Evolutionary conservation across 148 eudicot species (phyloP).

Genomic region (Spergularia marina): DNA sequence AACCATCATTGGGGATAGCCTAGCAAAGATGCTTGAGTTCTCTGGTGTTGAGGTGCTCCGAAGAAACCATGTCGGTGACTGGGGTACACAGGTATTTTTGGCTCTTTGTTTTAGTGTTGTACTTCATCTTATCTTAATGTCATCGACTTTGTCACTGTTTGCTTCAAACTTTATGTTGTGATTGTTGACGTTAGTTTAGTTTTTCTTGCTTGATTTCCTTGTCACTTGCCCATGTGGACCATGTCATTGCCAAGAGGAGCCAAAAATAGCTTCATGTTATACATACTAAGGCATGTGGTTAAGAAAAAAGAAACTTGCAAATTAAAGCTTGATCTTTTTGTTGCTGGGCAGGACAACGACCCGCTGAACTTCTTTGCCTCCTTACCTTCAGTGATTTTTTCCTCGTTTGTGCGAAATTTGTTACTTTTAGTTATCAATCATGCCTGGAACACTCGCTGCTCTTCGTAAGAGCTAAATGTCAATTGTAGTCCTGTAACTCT

Average conservation of each 20-base stretch:
- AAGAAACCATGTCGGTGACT: conserved; percentile 94
- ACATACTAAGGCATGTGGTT: too few relatives aligned
- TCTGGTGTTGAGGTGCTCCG: conserved; percentile 78
- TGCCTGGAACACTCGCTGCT: not conserved
- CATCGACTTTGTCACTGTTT: not conserved
- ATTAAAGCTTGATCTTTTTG: too few relatives aligned
- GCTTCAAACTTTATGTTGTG: not conserved
- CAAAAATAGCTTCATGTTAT: too few relatives aligned
- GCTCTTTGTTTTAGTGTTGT: conserved; percentile 4
- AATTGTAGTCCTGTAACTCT: not conserved
- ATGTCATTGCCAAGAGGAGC: too few relatives aligned
- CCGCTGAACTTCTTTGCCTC: too few relatives aligned
- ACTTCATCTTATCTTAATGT: not conserved
- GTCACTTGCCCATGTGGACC: too few relatives aligned
- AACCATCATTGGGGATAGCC: conserved; percentile 82
- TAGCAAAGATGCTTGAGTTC: conserved; percentile 86
- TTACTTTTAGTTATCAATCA: not conserved
- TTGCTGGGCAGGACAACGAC: too few relatives aligned
- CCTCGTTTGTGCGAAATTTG: too few relatives aligned
- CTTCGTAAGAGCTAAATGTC: not conserved
- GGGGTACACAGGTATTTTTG: conserved; percentile 85
- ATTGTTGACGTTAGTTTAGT: not conserved
- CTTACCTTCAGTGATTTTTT: too few relatives aligned
- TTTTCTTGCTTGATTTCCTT: too few relatives aligned
- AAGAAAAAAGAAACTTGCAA: too few relatives aligned